A percentile compares a stretch with the other conserved stretches of the same genome.
Conservation (phyloP, 139 green algal genomes). For the Astrephomene gubernaculifera region DNA sequence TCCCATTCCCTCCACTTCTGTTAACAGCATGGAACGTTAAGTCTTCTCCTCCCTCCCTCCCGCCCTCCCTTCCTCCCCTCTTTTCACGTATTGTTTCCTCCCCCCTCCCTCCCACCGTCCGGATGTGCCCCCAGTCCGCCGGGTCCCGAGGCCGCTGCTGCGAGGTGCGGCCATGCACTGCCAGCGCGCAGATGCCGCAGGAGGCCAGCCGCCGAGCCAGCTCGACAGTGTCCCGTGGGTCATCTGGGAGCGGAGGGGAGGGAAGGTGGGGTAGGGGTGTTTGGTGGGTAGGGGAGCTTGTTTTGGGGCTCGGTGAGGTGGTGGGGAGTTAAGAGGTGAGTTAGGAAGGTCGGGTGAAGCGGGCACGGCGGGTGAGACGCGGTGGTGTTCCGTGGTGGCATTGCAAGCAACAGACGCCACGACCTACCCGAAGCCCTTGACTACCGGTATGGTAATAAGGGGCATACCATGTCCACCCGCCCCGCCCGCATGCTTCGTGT, state of each 20-base stretch:
- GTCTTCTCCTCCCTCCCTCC: not conserved
- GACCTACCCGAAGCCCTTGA: no score
- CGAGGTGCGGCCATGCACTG: slow-evolving; percentile 30
- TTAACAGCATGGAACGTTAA: no score
- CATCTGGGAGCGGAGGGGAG: not conserved
- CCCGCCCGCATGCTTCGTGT: no score
- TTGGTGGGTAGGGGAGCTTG: not conserved
- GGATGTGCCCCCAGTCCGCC: slow-evolving; percentile 1
- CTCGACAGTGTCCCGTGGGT: slow-evolving; percentile 29
- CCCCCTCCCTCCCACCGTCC: not conserved
- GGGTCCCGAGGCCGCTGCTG: slow-evolving; percentile 23
- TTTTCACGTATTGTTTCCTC: not conserved
- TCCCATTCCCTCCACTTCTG: no score
- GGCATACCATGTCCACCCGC: no score
- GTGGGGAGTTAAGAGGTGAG: no score
- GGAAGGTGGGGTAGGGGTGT: not conserved
- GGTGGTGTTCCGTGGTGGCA: no score
- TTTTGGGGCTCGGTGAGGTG: no score
- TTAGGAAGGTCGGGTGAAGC: no score
- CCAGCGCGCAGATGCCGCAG: slow-evolving; percentile 17
- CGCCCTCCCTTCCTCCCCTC: not conserved
- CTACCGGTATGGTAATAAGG: no score
- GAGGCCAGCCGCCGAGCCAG: slow-evolving; percentile 32
- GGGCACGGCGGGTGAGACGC: no score
- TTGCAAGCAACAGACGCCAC: no score